Conservation (phyloP, 768 basidiomycete species). For the Amanita inopinata region DNA sequence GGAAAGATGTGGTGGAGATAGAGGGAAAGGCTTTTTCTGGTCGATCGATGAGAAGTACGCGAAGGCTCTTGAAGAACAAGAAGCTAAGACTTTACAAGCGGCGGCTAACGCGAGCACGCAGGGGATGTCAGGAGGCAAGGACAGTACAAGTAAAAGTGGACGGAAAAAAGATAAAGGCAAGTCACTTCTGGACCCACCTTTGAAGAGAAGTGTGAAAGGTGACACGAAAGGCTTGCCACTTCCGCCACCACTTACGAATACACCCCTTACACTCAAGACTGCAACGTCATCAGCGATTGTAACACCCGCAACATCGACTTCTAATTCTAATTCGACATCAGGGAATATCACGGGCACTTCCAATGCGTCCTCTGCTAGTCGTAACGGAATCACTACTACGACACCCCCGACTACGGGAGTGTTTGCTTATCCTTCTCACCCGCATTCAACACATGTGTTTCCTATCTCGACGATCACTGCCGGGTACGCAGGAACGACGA, state of each 20-base stretch:
- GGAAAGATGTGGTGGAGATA: conserved; percentile 74
- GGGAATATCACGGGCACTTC: conserved; percentile 11
- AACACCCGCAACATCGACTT: not conserved
- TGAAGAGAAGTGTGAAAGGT: conserved; percentile 63
- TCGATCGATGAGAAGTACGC: conserved; percentile 71
- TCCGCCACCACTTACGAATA: conserved; percentile 61
- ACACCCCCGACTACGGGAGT: conserved; percentile 29
- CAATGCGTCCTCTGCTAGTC: conserved; percentile 14
- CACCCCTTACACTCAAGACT: conserved; percentile 46
- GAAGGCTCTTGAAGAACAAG: conserved; percentile 62
- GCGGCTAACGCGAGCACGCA: conserved; percentile 23
- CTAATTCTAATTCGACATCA: conserved; percentile 16
- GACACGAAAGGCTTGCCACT: conserved; percentile 46
- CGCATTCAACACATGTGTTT: conserved; percentile 3
- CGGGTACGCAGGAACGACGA: conserved; percentile 10
- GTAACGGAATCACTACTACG: conserved; percentile 15
- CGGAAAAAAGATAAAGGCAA: conserved; percentile 54
- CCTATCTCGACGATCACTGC: conserved; percentile 8
- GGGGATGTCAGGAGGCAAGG: conserved; percentile 20
- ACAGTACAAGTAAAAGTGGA: conserved; percentile 23
- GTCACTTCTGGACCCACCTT: conserved; percentile 44
- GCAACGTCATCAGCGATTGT: conserved; percentile 1
- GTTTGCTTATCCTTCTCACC: conserved; percentile 24
- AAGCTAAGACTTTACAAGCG: conserved; percentile 38
- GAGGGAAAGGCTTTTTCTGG: conserved; percentile 93